phyloP scores from a whole-genome alignment of 2,329 filamentous ascomycete species.

The Arthroderma uncinatum region DNA sequence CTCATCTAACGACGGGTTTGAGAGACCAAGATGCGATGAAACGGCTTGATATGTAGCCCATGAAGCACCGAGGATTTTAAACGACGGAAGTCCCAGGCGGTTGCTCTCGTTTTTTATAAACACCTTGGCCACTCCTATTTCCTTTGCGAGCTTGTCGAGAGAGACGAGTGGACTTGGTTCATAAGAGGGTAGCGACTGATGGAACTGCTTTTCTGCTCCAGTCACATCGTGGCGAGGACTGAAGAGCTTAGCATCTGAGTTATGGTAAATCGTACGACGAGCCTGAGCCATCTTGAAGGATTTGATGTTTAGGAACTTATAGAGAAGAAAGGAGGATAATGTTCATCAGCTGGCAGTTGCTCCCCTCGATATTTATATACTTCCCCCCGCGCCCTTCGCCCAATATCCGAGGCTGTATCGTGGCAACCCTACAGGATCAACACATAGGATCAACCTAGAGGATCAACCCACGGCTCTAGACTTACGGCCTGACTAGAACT shows the following conservation, averaged over 20 bases:
- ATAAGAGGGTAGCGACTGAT: slow-evolving; percentile 48
- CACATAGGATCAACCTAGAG: not conserved
- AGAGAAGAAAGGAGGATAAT: not conserved
- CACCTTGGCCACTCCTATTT: slow-evolving; percentile 48
- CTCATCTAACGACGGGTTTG: slow-evolving; percentile 35
- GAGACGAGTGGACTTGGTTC: slow-evolving; percentile 44
- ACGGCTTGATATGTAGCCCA: slow-evolving; percentile 58
- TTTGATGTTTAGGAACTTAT: not conserved
- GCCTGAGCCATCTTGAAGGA: slow-evolving; percentile 1
- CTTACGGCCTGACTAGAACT: too few relatives aligned
- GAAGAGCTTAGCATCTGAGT: slow-evolving; percentile 13
- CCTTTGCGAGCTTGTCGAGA: slow-evolving; percentile 44
- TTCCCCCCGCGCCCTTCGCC: not conserved
- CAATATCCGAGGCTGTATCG: not conserved
- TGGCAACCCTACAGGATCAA: not conserved
- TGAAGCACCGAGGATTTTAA: slow-evolving; percentile 71
- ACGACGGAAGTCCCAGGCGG: slow-evolving; percentile 59
- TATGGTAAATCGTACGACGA: slow-evolving; percentile 7
- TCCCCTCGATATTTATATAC: too few relatives aligned
- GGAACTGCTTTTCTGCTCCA: slow-evolving; percentile 38
- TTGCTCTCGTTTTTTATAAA: slow-evolving; percentile 61
- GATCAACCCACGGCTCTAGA: too few relatives aligned
- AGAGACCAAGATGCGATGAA: slow-evolving; percentile 34
- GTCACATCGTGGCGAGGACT: not conserved
- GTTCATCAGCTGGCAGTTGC: too few relatives aligned